phyloP scores from a whole-genome alignment of 805 yeast species.

The Allodekkera sacchari region DNA sequence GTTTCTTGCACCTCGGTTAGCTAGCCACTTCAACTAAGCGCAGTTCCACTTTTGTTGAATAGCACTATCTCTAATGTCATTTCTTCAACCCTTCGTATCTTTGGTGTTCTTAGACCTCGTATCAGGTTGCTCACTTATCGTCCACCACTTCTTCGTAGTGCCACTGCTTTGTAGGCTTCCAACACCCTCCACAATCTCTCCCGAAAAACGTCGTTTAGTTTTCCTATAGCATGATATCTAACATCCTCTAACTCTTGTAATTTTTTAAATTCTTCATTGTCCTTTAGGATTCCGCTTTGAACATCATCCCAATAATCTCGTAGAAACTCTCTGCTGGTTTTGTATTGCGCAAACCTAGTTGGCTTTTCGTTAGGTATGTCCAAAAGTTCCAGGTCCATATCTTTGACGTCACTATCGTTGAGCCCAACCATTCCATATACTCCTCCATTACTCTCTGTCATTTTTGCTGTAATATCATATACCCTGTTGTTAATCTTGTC shows the following conservation, averaged over 20 bases:
- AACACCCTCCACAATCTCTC: background rate
- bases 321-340: conserved; percentile 9
- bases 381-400: conserved; percentile 29
- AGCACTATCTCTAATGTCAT: too few relatives aligned
- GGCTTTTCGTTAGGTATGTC: conserved; percentile 7
- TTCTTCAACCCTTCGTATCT: too few relatives aligned
- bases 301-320: conserved; percentile 7
- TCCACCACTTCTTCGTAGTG: too few relatives aligned
- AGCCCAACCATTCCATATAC: conserved; percentile 27
- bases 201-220: conserved; percentile 13
- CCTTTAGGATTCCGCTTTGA: conserved; percentile 5
- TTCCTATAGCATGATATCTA: conserved; percentile 10
- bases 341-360: background rate
- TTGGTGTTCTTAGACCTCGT: too few relatives aligned
- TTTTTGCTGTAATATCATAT: conserved; percentile 10
- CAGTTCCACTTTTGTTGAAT: too few relatives aligned
- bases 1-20: too few relatives aligned
- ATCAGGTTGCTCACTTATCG: too few relatives aligned
- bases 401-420: conserved; percentile 32
- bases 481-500: conserved; percentile 30
- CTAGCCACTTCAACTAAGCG: too few relatives aligned
- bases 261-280: conserved; percentile 12
- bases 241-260: conserved; percentile 18
- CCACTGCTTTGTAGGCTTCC: background rate
- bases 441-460: conserved; percentile 6